Percentiles rank a stretch among this genome's conserved stretches.
Conservation (phyloP, 2,329 filamentous ascomycete genomes). For the Sporothrix curviconia region DNA sequence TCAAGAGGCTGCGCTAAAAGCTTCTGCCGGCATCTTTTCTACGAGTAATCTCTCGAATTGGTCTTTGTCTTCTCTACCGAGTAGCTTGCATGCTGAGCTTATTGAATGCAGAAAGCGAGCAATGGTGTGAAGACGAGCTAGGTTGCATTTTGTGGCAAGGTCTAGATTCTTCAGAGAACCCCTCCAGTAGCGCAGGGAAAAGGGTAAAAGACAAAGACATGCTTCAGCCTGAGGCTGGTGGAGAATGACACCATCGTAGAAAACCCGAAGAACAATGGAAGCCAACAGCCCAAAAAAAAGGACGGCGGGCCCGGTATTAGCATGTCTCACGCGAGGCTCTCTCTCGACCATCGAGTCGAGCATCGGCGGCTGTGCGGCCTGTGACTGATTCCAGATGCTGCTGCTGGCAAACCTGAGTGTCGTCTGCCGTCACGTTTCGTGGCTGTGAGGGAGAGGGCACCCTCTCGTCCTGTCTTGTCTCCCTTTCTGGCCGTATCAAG, state of each 20-base stretch:
- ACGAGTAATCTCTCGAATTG: too few species aligned
- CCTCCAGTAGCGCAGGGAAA: background rate
- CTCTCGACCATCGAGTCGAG: too few species aligned
- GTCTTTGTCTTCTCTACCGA: too few species aligned
- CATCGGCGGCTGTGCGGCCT: background rate
- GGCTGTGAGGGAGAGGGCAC: background rate
- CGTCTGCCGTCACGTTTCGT: background rate
- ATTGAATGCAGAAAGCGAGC: too few species aligned
- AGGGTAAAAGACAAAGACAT: background rate
- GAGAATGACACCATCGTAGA: background rate
- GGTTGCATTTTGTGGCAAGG: too few species aligned
- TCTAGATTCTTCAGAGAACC: too few species aligned
- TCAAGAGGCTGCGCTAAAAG: background rate
- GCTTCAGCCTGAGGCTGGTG: too few species aligned
- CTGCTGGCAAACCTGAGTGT: background rate
- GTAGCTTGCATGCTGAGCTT: too few species aligned
- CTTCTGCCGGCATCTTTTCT: slow-evolving; percentile 1
- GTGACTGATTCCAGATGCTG: background rate
- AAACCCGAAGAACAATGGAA: background rate
- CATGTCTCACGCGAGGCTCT: background rate
- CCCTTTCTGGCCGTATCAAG: background rate
- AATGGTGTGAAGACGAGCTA: background rate
- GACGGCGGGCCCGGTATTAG: background rate
- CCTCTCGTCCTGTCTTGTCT: background rate
- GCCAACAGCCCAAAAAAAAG: background rate